phyloP scores from a whole-genome alignment of 2,329 filamentous ascomycete genomes.

The Endothia cerciana region DNA sequence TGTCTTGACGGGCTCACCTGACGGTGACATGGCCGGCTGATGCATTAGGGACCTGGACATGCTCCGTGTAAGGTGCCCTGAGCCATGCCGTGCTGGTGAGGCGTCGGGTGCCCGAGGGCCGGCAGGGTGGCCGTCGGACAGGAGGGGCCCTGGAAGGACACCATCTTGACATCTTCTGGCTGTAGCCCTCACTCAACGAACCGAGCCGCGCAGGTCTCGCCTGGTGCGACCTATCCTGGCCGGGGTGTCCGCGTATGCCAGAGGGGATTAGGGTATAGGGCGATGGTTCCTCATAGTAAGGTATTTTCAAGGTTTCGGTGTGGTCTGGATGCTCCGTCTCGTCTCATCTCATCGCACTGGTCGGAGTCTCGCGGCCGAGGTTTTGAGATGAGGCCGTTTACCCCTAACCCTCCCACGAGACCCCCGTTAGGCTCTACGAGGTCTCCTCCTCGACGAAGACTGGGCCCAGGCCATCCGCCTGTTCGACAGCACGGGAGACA shows the following conservation, averaged over 20 bases:
- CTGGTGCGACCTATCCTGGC: too few relatives aligned
- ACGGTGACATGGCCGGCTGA: slow-evolving; percentile 55
- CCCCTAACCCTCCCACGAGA: too few relatives aligned
- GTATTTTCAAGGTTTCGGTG: background rate
- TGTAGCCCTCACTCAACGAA: background rate
- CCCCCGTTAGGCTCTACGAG: too few relatives aligned
- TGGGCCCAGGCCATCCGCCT: too few relatives aligned
- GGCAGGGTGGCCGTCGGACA: background rate
- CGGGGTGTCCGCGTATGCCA: too few relatives aligned
- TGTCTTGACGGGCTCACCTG: slow-evolving; percentile 48
- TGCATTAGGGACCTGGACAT: slow-evolving; percentile 51
- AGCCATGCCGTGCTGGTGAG: slow-evolving; percentile 18
- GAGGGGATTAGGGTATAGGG: background rate
- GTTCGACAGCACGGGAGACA: too few relatives aligned
- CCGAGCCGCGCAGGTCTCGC: background rate
- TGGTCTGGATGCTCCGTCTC: background rate
- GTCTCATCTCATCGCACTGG: background rate
- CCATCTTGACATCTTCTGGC: slow-evolving; percentile 1
- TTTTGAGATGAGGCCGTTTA: too few relatives aligned
- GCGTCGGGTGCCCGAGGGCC: background rate
- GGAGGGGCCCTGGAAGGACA: background rate
- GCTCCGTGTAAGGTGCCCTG: slow-evolving; percentile 37
- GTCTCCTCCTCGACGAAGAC: too few relatives aligned
- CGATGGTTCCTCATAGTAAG: background rate
- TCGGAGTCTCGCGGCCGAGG: too few relatives aligned